Evolutionary conservation across 192 early-diverging fungal genomes (phyloP), one percentile per base, ranked within the genome.

Genomic region (Backusella westeae): DNA sequence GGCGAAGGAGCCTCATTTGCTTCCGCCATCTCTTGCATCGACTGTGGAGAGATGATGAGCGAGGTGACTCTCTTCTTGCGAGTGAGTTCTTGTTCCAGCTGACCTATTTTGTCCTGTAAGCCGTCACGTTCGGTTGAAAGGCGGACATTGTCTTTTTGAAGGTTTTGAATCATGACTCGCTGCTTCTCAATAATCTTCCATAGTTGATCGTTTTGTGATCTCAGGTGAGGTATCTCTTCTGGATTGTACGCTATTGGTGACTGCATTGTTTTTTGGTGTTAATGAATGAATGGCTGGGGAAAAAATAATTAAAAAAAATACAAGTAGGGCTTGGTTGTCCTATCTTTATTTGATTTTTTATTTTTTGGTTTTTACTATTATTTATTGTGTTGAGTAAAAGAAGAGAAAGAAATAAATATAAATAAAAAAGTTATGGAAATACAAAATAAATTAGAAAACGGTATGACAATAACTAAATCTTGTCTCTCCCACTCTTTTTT

Each of bases 121-220:
- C 77, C 77, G 63, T 87, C 86, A 42, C 84, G 72, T 49, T 86
- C 87, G 2, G 83, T 56, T 1, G 78, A 75, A 56, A 88, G 41
- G 39, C 77, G 74, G 39, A 82, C 76, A 32, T 87, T 72, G 35
- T 90, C 87, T 49, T 91, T 90, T 86, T 96, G 94, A 71, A 97
- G 86, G 69, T 95, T 91, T 72, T 94, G 91, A 71, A 97, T 96
- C 71, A 96, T 93, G 53, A 86, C 79, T 67, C 94, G 85, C 85
- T 97, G 96, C 72, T 94, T 92, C 78, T 97, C 96, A 76, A 96
- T 94, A 72, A 96, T 92, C 80, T 93, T 93, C 93, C 95, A 96
- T 32, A 97, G 87, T 73, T 93, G 91, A 36, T 92, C 93, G 71
- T 96, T 96, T 80, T 97, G 94, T 39, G 65, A 71, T 42, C 70